Evolutionary conservation across 2,329 filamentous ascomycete genomes (phyloP).

Genomic region (Ceratocystis cacaofunesta): DNA sequence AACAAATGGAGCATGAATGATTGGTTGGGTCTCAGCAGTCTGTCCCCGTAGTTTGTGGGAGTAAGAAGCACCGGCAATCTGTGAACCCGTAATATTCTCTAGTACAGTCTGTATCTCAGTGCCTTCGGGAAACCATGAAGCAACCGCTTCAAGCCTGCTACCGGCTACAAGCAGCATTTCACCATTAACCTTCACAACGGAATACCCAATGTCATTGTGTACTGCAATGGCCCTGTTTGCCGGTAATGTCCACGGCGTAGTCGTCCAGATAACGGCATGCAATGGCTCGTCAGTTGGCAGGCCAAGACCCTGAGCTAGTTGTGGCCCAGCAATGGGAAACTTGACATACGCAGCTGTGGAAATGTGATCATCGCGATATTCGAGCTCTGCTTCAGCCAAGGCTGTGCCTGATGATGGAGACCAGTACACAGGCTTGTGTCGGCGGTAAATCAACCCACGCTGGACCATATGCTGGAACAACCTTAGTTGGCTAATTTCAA

Average conservation of each 20-base stretch:
- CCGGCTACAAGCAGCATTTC: constrained; percentile 57
- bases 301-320: constrained; percentile 8
- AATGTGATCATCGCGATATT: constrained; percentile 62
- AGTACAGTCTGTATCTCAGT: constrained; percentile 32
- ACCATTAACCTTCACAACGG: constrained; percentile 41
- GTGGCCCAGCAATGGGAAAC: constrained; percentile 48
- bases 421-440: constrained; percentile 77
- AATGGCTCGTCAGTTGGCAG: constrained; percentile 33
- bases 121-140: constrained; percentile 35
- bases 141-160: constrained; percentile 49
- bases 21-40: constrained; percentile 42
- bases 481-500: constrained; percentile 58
- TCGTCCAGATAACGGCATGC: constrained; percentile 92
- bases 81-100: constrained; percentile 45
- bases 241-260: constrained; percentile 92
- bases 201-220: constrained; percentile 58
- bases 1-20: constrained; percentile 80
- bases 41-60: constrained; percentile 51
- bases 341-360: constrained; percentile 65
- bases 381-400: constrained; percentile 69
- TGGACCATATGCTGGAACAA: constrained; percentile 64
- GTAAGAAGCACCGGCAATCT: constrained; percentile 53
- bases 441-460: constrained; percentile 59
- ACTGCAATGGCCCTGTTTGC: constrained; percentile 85
- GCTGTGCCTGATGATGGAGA: constrained; percentile 65